A percentile compares a stretch with the other conserved stretches of the same genome.
Conservation (phyloP, 129 eudicot genomes). For the Deinandra increscens region DNA sequence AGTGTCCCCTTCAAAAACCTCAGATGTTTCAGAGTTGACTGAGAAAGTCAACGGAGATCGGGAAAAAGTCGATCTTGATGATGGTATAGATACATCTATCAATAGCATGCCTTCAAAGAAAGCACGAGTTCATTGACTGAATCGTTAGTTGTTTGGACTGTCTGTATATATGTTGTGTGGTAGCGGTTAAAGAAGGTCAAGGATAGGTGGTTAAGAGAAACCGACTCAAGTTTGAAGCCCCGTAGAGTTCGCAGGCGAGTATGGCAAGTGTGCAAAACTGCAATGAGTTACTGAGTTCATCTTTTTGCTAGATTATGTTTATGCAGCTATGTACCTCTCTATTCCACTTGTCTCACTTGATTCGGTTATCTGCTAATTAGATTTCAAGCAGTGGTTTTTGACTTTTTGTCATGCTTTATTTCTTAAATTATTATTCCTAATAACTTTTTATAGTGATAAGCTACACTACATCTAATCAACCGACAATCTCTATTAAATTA, state of each 20-base stretch:
- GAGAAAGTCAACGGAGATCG: constrained; percentile 4
- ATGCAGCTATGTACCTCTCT: neutral
- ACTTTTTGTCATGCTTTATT: neutral
- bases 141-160: neutral
- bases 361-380: neutral
- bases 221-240: constrained; percentile 20
- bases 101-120: constrained; percentile 4
- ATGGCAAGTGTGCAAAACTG: neutral
- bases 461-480: too few species aligned
- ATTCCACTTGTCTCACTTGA: neutral
- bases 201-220: constrained; percentile 10
- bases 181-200: constrained; percentile 18
- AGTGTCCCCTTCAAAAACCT: constrained; percentile 10
- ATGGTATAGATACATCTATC: constrained; percentile 24
- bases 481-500: too few species aligned
- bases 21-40: constrained; percentile 18
- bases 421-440: neutral
- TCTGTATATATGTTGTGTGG: constrained; percentile 16
- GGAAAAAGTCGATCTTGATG: constrained; percentile 24
- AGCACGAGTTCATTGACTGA: constrained; percentile 16
- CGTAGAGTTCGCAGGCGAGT: neutral
- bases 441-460: too few species aligned
- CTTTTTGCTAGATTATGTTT: constrained; percentile 10
- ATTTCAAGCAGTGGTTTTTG: neutral
- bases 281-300: neutral